Percentiles rank a stretch among this genome's conserved stretches.
Conservation (phyloP, 805 yeast genomes). For the Teunomyces lycoperdinae region DNA sequence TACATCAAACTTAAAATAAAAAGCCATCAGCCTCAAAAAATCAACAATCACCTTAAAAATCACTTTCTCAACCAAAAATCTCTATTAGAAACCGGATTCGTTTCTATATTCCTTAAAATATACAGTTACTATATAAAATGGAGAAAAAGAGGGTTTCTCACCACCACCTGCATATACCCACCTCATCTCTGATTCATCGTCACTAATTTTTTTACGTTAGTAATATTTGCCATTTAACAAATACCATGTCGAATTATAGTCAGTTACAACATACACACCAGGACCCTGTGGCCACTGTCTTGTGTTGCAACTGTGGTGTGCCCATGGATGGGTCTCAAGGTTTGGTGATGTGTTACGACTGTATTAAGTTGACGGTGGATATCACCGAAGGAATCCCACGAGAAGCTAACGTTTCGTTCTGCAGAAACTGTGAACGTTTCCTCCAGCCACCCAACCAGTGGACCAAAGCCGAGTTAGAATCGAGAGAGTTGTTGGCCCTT, state of each 20-base stretch:
- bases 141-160: not conserved
- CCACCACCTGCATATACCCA: not conserved
- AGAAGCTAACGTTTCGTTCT: constrained; percentile 89
- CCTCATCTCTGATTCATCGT: not conserved
- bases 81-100: no score
- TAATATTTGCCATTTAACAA: not conserved
- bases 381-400: constrained; percentile 90
- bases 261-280: constrained; percentile 35
- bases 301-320: constrained; percentile 97
- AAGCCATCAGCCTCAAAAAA: no score
- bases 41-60: no score
- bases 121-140: no score
- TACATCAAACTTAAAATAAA: no score
- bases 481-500: constrained; percentile 87
- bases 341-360: constrained; percentile 93
- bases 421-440: constrained; percentile 96
- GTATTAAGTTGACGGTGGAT: constrained; percentile 90
- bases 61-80: no score
- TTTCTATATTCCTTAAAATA: no score
- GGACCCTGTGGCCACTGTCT: constrained; percentile 66
- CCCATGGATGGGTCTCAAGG: constrained; percentile 97
- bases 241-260: constrained; percentile 48
- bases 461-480: constrained; percentile 87
- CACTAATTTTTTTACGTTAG: not conserved
- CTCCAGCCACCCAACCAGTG: constrained; percentile 93